phyloP scores from a whole-genome alignment of 2,329 filamentous ascomycete species.

The Elsinoe ampelina region DNA sequence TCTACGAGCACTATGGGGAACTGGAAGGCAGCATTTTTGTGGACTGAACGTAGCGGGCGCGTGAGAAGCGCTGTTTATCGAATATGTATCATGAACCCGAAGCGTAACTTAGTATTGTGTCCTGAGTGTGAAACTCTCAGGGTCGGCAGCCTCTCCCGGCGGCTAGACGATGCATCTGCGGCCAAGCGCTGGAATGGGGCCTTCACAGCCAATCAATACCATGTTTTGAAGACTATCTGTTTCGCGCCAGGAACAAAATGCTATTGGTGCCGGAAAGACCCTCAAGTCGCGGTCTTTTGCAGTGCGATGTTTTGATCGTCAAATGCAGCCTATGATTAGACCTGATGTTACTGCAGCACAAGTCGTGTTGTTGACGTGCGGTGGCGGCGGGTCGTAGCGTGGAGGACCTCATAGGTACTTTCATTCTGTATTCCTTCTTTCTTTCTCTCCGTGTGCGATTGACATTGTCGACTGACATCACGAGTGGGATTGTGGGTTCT shows the following conservation, averaged over 20 bases:
- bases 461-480: background rate
- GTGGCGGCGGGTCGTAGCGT: background rate
- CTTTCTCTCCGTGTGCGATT: background rate
- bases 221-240: slow-evolving; percentile 8
- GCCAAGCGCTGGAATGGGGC: slow-evolving; percentile 6
- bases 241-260: slow-evolving; percentile 2
- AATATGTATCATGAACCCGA: background rate
- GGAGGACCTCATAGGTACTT: background rate
- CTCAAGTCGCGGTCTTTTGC: background rate
- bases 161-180: slow-evolving; percentile 7
- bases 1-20: slow-evolving; percentile 75
- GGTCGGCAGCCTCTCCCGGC: slow-evolving; percentile 2
- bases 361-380: slow-evolving; percentile 11
- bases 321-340: slow-evolving; percentile 10
- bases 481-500: background rate
- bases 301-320: slow-evolving; percentile 11
- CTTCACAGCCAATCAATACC: background rate
- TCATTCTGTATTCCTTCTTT: background rate
- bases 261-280: background rate
- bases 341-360: background rate
- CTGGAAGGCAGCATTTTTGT: slow-evolving; percentile 46
- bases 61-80: slow-evolving; percentile 8
- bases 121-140: background rate
- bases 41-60: slow-evolving; percentile 13
- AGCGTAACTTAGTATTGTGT: background rate